Evolutionary conservation across 768 basidiomycete genomes (phyloP), one percentile per base, ranked within the genome.

Genomic region (Panellus pusillus): DNA sequence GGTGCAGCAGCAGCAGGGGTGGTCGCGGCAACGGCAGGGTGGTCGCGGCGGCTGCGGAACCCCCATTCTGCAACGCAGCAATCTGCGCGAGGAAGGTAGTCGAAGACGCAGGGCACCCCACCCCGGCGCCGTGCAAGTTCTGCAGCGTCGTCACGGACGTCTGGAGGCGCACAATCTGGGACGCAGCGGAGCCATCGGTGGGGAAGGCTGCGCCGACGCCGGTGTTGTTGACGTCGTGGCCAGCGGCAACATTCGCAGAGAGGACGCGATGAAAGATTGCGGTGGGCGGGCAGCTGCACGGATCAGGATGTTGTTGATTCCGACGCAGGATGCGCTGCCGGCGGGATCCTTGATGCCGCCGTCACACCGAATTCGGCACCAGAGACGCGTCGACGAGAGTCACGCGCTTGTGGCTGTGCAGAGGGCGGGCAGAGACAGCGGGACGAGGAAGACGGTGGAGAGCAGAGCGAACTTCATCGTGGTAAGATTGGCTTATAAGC

Each of bases 221-320:
- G 9, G 87, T 82, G 66, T 89, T 89, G 69, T 88, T 84, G 35
- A 84, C 76, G 3, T 78, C 86, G 38, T 76, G 74, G 13, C 87
- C 84, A 9, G 82, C 85, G 14, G 72, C 76, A 29, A 84, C 81
- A 58, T 88, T 83, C 72, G 51, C 69, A 77, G 45, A 86, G 68
- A n/a, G 44, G 76, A 67, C 68, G 70, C 37, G 56, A 85, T 73
- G 71, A 84, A 88, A 24, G 65, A 12, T 66, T 63, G 54, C 78
- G 76, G 48, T 76, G 9, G 87, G 87, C 35, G 86, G 85, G 65
- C 87, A 88, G 20, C 74, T 63, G 69, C 88, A 89, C 17, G 87
- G 28, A 89, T 73, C 48, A 79, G 78, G 65, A 87, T 75, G 12
- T 79, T 74, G 46, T 79, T 77, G 42, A 75, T 69, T 9, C 87